Base-by-base conservation (phyloP, 306 rosid genomes). In the Vachellia pachyceras region DNA sequence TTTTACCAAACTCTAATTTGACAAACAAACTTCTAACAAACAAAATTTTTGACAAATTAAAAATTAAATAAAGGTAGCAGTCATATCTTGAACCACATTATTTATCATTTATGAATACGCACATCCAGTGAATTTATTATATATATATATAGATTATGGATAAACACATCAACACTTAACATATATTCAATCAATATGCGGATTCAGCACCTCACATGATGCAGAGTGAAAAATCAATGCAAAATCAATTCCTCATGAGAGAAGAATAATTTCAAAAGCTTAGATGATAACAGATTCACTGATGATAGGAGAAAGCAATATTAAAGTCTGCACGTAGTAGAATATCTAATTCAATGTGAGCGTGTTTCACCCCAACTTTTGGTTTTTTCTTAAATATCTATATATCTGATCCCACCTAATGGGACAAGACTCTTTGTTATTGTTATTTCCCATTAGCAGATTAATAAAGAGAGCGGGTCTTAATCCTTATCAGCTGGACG, bases 401-500 rank as follows among this genome's bases (percentile, higher is more conserved):
- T 29, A 29, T 29, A 29, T 29, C 33, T 2, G 33, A 29, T 2
- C 33, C 33, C 33, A 29, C 33, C 33, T 29, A 29, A 29, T 29
- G 2, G 2, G 33, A 29, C 2, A 29, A 29, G 33, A 2, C 33
- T 29, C 33, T 0, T 29, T 29, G 33, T 29, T 29, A 29, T 29
- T 29, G 33, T 29, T 29, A 29, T 29, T 29, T 29, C 78, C n/a
- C n/a, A n/a, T n/a, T n/a, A n/a, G n/a, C n/a, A n/a, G n/a, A 23
- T 69, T n/a, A 41, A 81, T 67, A n/a, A n/a, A n/a, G n/a, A 50
- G 57, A 50, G 22, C 4, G 10, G 7, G 7, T 2, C 57, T 72
- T 79, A 80, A 77, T 40, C 25, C 70, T 78, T 44, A 36, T 85
- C 18, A 89, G 82, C 75, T 79, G 57, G 36, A 83, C 80, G 84